These are phyloP conservation scores for Prunus davidiana DNA, from an alignment of 306 rosid species.

Conservation along the genomic window DNA sequence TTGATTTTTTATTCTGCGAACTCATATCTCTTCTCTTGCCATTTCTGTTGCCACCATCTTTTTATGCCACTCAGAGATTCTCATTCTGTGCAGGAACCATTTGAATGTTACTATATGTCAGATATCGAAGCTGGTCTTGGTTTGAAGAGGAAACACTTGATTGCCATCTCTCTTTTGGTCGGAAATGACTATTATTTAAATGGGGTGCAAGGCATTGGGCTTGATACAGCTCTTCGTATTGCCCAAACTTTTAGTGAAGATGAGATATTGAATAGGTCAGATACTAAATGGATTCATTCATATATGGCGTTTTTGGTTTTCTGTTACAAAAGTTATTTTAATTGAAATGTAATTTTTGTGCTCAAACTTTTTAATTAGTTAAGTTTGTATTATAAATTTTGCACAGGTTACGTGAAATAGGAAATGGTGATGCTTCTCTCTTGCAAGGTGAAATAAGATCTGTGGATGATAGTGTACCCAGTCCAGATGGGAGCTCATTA, in stretches of 20 bases:
- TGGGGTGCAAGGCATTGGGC: constrained; percentile 86
- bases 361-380: neutral
- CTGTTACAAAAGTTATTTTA: neutral
- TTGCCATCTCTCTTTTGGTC: constrained; percentile 80
- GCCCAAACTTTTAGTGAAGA: constrained; percentile 66
- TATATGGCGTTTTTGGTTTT: neutral
- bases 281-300: neutral
- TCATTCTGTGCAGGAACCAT: constrained; percentile 69
- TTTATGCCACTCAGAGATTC: constrained; percentile 26
- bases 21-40: neutral
- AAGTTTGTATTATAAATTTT: constrained; percentile 18
- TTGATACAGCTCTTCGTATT: constrained; percentile 75
- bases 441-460: constrained; percentile 33
- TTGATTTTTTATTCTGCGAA: neutral
- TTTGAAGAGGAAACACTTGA: constrained; percentile 82
- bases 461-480: constrained; percentile 31
- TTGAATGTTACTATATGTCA: constrained; percentile 81
- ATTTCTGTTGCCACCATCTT: neutral
- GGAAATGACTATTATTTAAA: constrained; percentile 81
- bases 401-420: constrained; percentile 71
- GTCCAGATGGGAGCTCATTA: constrained; percentile 36
- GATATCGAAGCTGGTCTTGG: constrained; percentile 89
- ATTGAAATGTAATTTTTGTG: neutral
- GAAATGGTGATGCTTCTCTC: constrained; percentile 43
- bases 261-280: constrained; percentile 67